Evolutionary conservation across 2,329 filamentous ascomycete genomes (phyloP).

Genomic region (Aspergillus ibericus): DNA sequence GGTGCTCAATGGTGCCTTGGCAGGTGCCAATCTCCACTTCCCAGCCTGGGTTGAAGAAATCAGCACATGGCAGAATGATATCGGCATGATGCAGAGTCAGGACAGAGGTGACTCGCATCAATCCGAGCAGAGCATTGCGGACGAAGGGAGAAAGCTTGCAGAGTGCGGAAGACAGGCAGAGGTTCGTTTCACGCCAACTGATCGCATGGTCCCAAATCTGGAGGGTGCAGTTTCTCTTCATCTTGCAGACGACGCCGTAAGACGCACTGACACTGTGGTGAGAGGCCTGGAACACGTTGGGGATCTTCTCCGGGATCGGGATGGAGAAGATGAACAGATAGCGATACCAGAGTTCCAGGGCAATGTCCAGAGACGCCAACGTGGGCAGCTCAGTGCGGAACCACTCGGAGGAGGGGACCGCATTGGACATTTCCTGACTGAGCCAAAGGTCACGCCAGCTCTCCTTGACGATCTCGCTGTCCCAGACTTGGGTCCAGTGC

Average conservation of each 20-base stretch:
- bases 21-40: constrained; percentile 62
- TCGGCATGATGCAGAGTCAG: constrained; percentile 58
- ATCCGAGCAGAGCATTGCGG: constrained; percentile 49
- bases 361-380: constrained; percentile 36
- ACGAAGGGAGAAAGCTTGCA: constrained; percentile 52
- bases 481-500: constrained; percentile 52
- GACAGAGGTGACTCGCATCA: constrained; percentile 51
- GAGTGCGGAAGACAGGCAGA: constrained; percentile 52
- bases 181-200: constrained; percentile 58
- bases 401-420: constrained; percentile 38
- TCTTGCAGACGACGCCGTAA: constrained; percentile 63
- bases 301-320: constrained; percentile 56
- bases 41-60: constrained; percentile 66
- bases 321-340: constrained; percentile 59
- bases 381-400: constrained; percentile 42
- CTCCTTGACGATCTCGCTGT: constrained; percentile 45
- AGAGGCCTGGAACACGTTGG: constrained; percentile 63
- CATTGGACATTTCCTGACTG: constrained; percentile 44
- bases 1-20: constrained; percentile 57
- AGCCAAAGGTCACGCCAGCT: constrained; percentile 52
- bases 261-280: constrained; percentile 63
- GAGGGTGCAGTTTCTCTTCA: constrained; percentile 59
- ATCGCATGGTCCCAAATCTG: constrained; percentile 67
- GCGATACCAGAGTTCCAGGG: constrained; percentile 43
- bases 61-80: constrained; percentile 57